Base-by-base conservation (phyloP, 2,329 filamentous ascomycete genomes). In the Helotiales sp. region DNA sequence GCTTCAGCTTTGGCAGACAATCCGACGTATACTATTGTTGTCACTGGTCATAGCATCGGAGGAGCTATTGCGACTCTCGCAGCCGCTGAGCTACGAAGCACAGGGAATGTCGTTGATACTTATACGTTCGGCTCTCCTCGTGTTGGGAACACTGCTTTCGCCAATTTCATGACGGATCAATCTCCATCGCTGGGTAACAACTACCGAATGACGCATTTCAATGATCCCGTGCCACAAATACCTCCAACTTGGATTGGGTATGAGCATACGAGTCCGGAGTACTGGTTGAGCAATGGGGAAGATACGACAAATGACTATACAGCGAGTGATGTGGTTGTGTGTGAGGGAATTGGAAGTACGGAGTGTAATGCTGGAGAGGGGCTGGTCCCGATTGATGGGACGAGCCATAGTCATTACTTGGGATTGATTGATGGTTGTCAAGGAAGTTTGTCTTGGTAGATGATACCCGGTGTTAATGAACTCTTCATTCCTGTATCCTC, bases 201-300 rank as follows among this genome's bases (percentile, higher is more conserved):
- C 53, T 87, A 78, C 74, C 84, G 88, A 60, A 76, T 90, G 55
- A 90, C 88, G 2, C 87, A 91, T 73, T 72, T 73, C 27, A 75
- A 81, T 65, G 89, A 92, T 70, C 86, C 86, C 0, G 82, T 91
- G 1, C 85, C 89, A 0, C 81, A 84, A 42, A 76, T 91, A 38
- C 88, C 88, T 1, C 83, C 87, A 10, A 72, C 83, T 57, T 52
- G 81, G 48, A 70, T 87, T 55, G 81, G 81, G 40, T 91, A 85
- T 74, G 75, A 80, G 42, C 88, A 91, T 72, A 81, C 83, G 19
- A 82, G 77, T 17, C 86, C 87, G 1, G 89, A 91, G 76, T 90
- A 85, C 73, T 90, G 83, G 79, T 76, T 88, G 33, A 69, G 74
- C 9, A 67, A 66, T 40, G 75, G 76, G 17, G 52, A 53, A 2